Conservation (phyloP, 495 filamentous ascomycete genomes). For the Xylaria castorea region DNA sequence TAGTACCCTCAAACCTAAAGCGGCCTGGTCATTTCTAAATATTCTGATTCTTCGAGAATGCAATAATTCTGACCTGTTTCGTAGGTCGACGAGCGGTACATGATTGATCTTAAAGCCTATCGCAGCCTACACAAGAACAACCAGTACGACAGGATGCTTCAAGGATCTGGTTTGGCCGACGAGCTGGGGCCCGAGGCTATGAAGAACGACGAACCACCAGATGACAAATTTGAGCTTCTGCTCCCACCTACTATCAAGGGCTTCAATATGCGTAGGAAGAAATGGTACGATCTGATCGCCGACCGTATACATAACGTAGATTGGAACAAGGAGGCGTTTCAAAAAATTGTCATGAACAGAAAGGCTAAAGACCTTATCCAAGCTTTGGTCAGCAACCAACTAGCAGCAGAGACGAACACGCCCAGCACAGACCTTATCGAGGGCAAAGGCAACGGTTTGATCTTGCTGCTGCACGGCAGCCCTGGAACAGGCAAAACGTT, state of each 20-base stretch:
- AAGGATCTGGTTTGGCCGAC: neutral
- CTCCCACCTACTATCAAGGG: neutral
- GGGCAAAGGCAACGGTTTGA: neutral
- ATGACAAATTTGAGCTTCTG: conserved; percentile 11
- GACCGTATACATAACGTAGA: neutral
- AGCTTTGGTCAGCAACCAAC: neutral
- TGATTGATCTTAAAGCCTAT: neutral
- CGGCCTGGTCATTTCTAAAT: too few relatives aligned
- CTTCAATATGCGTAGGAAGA: conserved; percentile 6
- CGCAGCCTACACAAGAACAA: neutral
- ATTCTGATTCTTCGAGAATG: neutral
- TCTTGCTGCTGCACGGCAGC: neutral
- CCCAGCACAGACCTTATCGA: neutral
- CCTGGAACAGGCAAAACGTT: neutral
- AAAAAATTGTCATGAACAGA: neutral
- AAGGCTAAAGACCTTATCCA: neutral
- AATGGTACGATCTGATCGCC: conserved; percentile 32
- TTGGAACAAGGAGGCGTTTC: neutral
- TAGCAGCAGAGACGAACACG: neutral
- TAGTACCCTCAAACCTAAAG: neutral
- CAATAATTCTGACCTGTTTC: neutral
- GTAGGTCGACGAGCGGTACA: neutral
- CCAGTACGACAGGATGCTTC: neutral
- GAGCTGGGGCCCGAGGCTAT: neutral
- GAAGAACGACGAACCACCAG: conserved; percentile 12